Evolutionary conservation across 495 filamentous ascomycete genomes (phyloP).

Genomic region (Aspergillus sclerotioniger): DNA sequence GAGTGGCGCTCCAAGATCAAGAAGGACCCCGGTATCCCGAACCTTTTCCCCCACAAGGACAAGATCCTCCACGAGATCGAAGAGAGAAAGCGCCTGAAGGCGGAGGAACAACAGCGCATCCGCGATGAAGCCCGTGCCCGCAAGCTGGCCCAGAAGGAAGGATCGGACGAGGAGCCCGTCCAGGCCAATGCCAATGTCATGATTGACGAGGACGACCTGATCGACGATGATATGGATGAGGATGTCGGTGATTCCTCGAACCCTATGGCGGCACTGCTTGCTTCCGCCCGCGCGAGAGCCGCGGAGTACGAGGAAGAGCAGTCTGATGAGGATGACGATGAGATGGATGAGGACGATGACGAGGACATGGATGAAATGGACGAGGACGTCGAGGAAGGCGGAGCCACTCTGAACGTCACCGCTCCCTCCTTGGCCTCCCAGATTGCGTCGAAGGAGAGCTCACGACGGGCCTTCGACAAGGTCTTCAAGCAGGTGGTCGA

Average conservation of each 20-base stretch:
- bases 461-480: constrained; percentile 86
- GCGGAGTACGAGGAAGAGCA: constrained; percentile 68
- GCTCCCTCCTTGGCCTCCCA: constrained; percentile 33
- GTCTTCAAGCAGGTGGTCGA: constrained; percentile 94
- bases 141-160: constrained; percentile 45
- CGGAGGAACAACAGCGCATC: constrained; percentile 69
- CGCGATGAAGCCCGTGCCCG: constrained; percentile 69
- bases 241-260: constrained; percentile 67
- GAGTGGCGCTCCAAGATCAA: constrained; percentile 90
- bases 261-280: constrained; percentile 90
- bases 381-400: constrained; percentile 45
- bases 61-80: constrained; percentile 92
- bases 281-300: constrained; percentile 84
- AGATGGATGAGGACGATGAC: constrained; percentile 54
- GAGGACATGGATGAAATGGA: constrained; percentile 46
- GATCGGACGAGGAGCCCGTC: constrained; percentile 36
- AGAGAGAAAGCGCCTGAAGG: constrained; percentile 74
- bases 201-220: constrained; percentile 47
- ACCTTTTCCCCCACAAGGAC: constrained; percentile 97
- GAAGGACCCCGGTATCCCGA: constrained; percentile 97
- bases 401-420: constrained; percentile 20
- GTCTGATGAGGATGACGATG: constrained; percentile 55
- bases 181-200: constrained; percentile 40
- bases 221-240: constrained; percentile 53
- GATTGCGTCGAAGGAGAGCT: constrained; percentile 59